A percentile compares a stretch with the other conserved stretches of the same genome.
Conservation (phyloP, 1,284 basidiomycete species). For the Cryptococcus sp. region DNA sequence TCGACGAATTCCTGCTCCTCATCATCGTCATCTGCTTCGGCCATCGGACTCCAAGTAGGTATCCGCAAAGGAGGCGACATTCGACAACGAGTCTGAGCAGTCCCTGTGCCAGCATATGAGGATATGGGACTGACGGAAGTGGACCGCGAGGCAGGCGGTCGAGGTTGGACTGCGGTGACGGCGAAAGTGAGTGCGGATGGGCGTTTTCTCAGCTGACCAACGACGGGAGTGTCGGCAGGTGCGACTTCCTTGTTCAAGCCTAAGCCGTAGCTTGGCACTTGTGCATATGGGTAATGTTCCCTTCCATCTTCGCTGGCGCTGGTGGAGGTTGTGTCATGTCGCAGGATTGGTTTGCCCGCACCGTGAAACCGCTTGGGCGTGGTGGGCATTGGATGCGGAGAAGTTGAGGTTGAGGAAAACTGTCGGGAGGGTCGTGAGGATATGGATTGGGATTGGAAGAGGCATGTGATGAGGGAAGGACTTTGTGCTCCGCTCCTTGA, state of each 20-base stretch:
- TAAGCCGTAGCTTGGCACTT: conserved; percentile 7
- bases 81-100: not conserved
- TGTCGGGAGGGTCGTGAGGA: not conserved
- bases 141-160: not conserved
- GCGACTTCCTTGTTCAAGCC: conserved; percentile 6
- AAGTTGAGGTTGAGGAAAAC: not conserved
- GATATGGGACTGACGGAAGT: not conserved
- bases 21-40: conserved; percentile 16
- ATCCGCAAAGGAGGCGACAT: conserved; percentile 5
- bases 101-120: not conserved
- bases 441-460: conserved; percentile 10
- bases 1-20: conserved; percentile 12
- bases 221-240: not conserved
- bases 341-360: conserved; percentile 12
- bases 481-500: conserved; percentile 12
- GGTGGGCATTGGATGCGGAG: conserved; percentile 6
- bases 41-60: conserved; percentile 8
- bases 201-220: conserved; percentile 10
- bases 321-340: conserved; percentile 16
- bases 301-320: conserved; percentile 15
- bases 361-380: not conserved
- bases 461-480: conserved; percentile 14
- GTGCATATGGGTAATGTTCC: conserved; percentile 4
- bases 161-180: conserved; percentile 8
- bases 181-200: conserved; percentile 19